Evolutionary conservation across 1,139 yeast species (phyloP).

Genomic region (Geotrichum citri-aurantii): DNA sequence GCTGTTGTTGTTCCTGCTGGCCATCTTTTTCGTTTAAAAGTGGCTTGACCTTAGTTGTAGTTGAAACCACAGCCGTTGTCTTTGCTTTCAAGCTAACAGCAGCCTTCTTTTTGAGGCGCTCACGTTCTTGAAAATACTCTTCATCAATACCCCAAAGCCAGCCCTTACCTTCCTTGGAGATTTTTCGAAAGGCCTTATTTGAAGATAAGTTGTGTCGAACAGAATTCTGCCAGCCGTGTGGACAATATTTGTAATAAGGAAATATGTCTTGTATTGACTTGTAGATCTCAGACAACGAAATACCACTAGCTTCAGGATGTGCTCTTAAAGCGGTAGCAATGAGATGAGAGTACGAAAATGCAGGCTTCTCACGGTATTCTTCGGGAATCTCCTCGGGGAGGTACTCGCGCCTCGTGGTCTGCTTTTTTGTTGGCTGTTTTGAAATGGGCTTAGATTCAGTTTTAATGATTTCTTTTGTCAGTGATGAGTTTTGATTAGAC

Average conservation of each 20-base stretch:
- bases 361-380: constrained; percentile 77
- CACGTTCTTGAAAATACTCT: constrained; percentile 73
- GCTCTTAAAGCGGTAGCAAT: constrained; percentile 73
- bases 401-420: constrained; percentile 30
- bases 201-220: constrained; percentile 83
- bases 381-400: constrained; percentile 67
- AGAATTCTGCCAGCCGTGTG: constrained; percentile 96
- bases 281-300: constrained; percentile 79
- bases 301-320: constrained; percentile 58
- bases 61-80: constrained; percentile 31
- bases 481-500: background rate
- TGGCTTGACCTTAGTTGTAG: constrained; percentile 24
- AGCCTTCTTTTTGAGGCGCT: constrained; percentile 57
- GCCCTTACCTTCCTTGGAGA: constrained; percentile 76
- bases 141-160: constrained; percentile 94
- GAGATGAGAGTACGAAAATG: constrained; percentile 69
- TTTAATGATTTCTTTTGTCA: background rate
- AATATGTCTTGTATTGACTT: constrained; percentile 79
- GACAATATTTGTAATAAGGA: constrained; percentile 88
- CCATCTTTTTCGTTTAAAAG: constrained; percentile 23
- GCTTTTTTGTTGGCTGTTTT: constrained; percentile 10
- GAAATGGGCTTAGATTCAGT: constrained; percentile 4
- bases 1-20: constrained; percentile 25
- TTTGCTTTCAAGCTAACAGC: constrained; percentile 25
- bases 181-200: constrained; percentile 76